phyloP scores from a whole-genome alignment of 139 green algal genomes.

The Gonium pectorale region DNA sequence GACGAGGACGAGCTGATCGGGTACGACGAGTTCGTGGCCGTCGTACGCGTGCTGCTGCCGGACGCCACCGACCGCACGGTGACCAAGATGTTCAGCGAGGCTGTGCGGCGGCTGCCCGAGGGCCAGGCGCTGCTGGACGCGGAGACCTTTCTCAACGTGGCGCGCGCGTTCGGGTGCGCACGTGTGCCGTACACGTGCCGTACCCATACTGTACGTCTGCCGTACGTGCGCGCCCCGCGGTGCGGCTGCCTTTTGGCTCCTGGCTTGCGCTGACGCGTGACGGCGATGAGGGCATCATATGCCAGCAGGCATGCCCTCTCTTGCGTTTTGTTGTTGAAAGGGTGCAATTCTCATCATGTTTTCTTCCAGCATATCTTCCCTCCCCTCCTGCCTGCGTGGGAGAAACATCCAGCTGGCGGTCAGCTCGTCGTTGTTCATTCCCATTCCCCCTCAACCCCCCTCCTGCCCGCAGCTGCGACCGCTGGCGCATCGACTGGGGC shows the following conservation, averaged over 20 bases:
- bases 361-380: no score
- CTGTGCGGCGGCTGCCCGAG: slow-evolving; percentile 31
- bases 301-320: no score
- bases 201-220: neutral
- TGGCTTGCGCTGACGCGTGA: no score
- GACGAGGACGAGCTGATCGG: slow-evolving; percentile 51
- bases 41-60: slow-evolving; percentile 24
- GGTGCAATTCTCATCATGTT: no score
- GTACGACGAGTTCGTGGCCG: slow-evolving; percentile 55
- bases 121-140: slow-evolving; percentile 23
- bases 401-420: no score
- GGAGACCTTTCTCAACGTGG: slow-evolving; percentile 34
- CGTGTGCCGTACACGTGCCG: neutral
- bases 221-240: no score
- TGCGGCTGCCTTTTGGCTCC: no score
- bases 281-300: no score
- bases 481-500: slow-evolving; percentile 28
- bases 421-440: no score
- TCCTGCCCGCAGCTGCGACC: slow-evolving; percentile 2
- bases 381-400: no score
- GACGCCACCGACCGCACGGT: neutral
- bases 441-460: neutral
- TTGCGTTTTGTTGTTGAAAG: no score
- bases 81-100: slow-evolving; percentile 55
- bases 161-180: slow-evolving; percentile 28